A percentile compares a stretch with the other conserved stretches of the same genome.
Evolutionary conservation across 495 filamentous ascomycete species (phyloP).

Genomic region (Penicillium fimorum): DNA sequence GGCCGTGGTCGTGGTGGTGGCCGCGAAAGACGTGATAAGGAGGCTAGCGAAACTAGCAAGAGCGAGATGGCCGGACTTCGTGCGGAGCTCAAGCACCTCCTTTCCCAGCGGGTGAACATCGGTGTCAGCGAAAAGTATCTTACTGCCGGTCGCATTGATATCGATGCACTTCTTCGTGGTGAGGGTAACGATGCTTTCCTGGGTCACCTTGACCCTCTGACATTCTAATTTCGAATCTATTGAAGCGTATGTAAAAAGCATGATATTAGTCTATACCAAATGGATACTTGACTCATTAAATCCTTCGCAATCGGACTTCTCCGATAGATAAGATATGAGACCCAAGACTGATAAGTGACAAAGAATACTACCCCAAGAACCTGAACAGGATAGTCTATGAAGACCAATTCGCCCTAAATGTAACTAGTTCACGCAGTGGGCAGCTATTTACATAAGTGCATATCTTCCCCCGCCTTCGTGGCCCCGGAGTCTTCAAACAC

Average conservation of each 20-base stretch:
- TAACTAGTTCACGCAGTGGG: background rate
- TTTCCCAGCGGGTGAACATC: conserved; percentile 78
- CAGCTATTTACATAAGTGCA: conserved; percentile 11
- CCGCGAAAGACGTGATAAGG: conserved; percentile 69
- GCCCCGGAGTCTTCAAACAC: background rate
- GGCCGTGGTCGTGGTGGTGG: conserved; percentile 67
- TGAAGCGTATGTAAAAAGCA: conserved; percentile 11
- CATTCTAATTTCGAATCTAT: conserved; percentile 36
- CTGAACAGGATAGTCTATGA: background rate
- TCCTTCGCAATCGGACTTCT: background rate
- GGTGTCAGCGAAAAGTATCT: conserved; percentile 92
- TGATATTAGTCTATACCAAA: conserved; percentile 16
- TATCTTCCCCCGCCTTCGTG: conserved; percentile 1
- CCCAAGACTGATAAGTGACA: background rate
- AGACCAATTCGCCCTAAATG: background rate
- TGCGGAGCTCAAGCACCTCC: conserved; percentile 48
- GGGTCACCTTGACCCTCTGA: conserved; percentile 56
- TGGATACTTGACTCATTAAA: background rate
- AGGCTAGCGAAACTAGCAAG: conserved; percentile 66
- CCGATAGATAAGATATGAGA: conserved; percentile 3
- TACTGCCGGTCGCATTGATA: conserved; percentile 74
- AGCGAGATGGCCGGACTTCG: conserved; percentile 58
- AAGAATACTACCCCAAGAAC: background rate
- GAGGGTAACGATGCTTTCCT: conserved; percentile 59
- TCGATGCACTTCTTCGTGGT: conserved; percentile 72